phyloP scores from a whole-genome alignment of 805 yeast genomes.

The Yamadazyma laniorum region DNA sequence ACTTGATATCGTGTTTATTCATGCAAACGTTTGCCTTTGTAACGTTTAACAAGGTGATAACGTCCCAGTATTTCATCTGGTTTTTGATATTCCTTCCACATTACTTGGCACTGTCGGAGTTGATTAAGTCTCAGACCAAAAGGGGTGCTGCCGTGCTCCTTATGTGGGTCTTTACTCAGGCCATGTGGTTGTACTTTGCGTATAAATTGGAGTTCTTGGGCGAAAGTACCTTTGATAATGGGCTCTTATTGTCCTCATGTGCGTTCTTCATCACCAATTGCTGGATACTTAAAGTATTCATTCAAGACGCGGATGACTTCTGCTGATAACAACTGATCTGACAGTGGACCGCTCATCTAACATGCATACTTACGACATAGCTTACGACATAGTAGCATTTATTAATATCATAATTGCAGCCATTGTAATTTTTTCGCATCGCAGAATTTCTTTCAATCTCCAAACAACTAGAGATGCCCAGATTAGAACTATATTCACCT shows the following conservation, averaged over 20 bases:
- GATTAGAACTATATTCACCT: slow-evolving; percentile 86
- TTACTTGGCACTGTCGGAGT: slow-evolving; percentile 48
- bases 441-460: background rate
- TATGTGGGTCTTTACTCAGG: slow-evolving; percentile 74
- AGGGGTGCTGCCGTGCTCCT: slow-evolving; percentile 43
- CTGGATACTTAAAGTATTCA: slow-evolving; percentile 56
- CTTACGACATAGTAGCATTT: too few species aligned
- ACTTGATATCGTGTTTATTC: slow-evolving; percentile 35
- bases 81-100: slow-evolving; percentile 82
- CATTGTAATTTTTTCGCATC: slow-evolving; percentile 7
- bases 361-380: background rate
- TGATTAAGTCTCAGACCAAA: slow-evolving; percentile 17
- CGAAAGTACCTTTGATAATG: slow-evolving; percentile 56
- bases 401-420: background rate
- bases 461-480: slow-evolving; percentile 50
- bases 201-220: slow-evolving; percentile 83
- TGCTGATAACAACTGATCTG: too few species aligned
- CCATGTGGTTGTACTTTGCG: slow-evolving; percentile 74
- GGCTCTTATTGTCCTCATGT: slow-evolving; percentile 53
- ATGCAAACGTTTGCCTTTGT: slow-evolving; percentile 46
- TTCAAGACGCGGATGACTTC: slow-evolving; percentile 28
- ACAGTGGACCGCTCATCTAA: too few species aligned
- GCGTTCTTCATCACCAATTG: slow-evolving; percentile 62
- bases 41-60: slow-evolving; percentile 58
- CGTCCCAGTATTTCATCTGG: slow-evolving; percentile 97